Evolutionary conservation across 768 basidiomycete species (phyloP), one percentile per base, ranked within the genome.

Genomic region (Pleurotus djamor): DNA sequence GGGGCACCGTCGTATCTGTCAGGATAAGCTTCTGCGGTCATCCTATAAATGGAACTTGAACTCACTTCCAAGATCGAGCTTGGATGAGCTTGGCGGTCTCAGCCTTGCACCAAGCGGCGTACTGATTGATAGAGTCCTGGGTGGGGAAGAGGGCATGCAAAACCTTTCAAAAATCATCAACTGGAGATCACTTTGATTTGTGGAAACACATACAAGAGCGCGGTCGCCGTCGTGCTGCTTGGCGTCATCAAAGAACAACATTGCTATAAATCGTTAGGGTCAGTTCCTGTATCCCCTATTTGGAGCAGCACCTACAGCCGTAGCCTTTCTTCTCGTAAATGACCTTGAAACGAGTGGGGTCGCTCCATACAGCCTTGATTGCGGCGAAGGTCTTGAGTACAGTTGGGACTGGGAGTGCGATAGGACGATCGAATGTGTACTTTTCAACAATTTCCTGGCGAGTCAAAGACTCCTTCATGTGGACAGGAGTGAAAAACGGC

Each of bases 401-500:
- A 43, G 64, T 66, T 0, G 72, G 71, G n/a, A 68, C 58, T 5
- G 64, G 62, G 4, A 48, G 36, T 4, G 67, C 28, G 5, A 59
- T 52, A 9, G 75, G 76, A 7, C 72, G 66, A 13, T 60, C 63
- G 60, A 71, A 72, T 4, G 58, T 65, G 60, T 77, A 76, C 32
- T 62, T 38, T 12, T 66, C 57, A 8, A 36, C 69, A 57, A 71
- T 55, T 0, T 64, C 67, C 52, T 72, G 77, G 58, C 63, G 68
- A 38, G 69, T 72, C 63, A 65, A 57, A 16, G 44, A 48, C 4
- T 72, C 63, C 58, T 73, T 67, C 75, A 77, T 74, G 54, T 72
- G 68, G 16, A 63, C 60, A 13, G 88, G 88, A 0, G 82, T 82
- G 71, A 85, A 74, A 78, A 90, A 85, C 9, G 90, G 88, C 78